Evolutionary conservation across 1,139 yeast genomes (phyloP).

Genomic region (Yamadazyma kanchanaburiensis): DNA sequence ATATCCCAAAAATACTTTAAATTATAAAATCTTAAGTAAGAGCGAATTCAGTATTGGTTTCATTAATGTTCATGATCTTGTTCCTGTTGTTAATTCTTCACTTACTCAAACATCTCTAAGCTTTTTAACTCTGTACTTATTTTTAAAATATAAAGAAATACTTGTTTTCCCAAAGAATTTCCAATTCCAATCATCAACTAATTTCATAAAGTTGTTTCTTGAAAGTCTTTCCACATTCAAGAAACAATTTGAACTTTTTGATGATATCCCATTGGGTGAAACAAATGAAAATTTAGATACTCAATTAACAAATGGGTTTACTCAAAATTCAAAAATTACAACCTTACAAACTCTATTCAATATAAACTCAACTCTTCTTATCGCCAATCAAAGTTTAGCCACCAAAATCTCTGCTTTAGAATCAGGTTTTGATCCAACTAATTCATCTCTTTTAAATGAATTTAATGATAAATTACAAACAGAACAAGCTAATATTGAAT

Average conservation of each 20-base stretch:
- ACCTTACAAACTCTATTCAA: slow-evolving; percentile 26
- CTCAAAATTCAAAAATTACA: slow-evolving; percentile 16
- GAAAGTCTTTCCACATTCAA: slow-evolving; percentile 13
- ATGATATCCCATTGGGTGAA: slow-evolving; percentile 1
- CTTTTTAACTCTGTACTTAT: no score
- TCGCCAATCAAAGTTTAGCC: slow-evolving; percentile 13
- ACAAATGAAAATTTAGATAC: slow-evolving; percentile 7
- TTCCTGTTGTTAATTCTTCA: no score
- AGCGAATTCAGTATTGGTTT: slow-evolving; percentile 24
- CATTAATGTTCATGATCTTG: slow-evolving; percentile 7
- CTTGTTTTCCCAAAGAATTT: slow-evolving; percentile 20
- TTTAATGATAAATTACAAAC: slow-evolving; percentile 7
- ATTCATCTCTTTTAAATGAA: slow-evolving; percentile 1
- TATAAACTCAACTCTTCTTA: slow-evolving; percentile 21
- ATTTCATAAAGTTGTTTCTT: slow-evolving; percentile 9
- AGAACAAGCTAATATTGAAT: slow-evolving; percentile 16
- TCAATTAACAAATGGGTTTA: slow-evolving; percentile 19
- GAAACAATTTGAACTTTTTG: no score
- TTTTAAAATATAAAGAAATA: slow-evolving; percentile 14
- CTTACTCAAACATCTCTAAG: no score
- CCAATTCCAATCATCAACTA: slow-evolving; percentile 9
- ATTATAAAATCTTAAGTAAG: slow-evolving; percentile 28
- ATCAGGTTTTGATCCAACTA: slow-evolving; percentile 2
- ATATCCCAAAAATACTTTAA: slow-evolving; percentile 26
- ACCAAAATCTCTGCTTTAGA: slow-evolving; percentile 6